These are phyloP conservation scores for Daedaleopsis sinensis DNA, from an alignment of 768 basidiomycete genomes.

Conservation along the genomic window DNA sequence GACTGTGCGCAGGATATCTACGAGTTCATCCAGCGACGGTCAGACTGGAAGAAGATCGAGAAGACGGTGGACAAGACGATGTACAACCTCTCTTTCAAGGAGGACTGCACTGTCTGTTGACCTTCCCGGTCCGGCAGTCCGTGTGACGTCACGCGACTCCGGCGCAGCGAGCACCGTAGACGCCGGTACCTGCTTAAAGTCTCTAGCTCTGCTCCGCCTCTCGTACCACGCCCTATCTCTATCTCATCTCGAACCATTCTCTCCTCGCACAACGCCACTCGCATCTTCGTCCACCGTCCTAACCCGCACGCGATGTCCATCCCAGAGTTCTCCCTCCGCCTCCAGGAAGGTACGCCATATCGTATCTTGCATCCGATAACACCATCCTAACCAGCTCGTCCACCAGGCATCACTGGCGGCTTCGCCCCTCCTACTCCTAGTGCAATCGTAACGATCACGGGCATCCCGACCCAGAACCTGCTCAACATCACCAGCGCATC, in stretches of 20 bases:
- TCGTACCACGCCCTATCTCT: not conserved
- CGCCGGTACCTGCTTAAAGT: not conserved
- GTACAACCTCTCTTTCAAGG: slow-evolving; percentile 92
- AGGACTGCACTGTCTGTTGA: slow-evolving; percentile 64
- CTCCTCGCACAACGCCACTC: not conserved
- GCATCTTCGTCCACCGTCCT: not conserved
- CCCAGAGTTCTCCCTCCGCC: slow-evolving; percentile 55
- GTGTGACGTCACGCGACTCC: slow-evolving; percentile 10
- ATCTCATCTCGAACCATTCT: not conserved
- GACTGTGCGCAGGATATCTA: slow-evolving; percentile 70
- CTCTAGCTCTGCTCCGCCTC: not conserved
- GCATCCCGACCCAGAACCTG: slow-evolving; percentile 35
- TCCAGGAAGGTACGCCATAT: slow-evolving; percentile 56
- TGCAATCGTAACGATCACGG: slow-evolving; percentile 55
- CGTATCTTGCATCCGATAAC: not conserved
- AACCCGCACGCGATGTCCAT: slow-evolving; percentile 44
- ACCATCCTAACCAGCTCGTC: not conserved
- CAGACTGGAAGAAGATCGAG: slow-evolving; percentile 99
- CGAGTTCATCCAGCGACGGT: slow-evolving; percentile 92
- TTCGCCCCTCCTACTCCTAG: slow-evolving; percentile 70
- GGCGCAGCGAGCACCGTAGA: slow-evolving; percentile 8
- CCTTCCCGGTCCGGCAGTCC: not conserved
- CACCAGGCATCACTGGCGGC: slow-evolving; percentile 72
- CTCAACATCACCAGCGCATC: slow-evolving; percentile 51
- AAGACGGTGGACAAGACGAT: slow-evolving; percentile 94